Evolutionary conservation across 495 filamentous ascomycete genomes (phyloP), one percentile per base, ranked within the genome.

Genomic region (Podospora tetraspora): DNA sequence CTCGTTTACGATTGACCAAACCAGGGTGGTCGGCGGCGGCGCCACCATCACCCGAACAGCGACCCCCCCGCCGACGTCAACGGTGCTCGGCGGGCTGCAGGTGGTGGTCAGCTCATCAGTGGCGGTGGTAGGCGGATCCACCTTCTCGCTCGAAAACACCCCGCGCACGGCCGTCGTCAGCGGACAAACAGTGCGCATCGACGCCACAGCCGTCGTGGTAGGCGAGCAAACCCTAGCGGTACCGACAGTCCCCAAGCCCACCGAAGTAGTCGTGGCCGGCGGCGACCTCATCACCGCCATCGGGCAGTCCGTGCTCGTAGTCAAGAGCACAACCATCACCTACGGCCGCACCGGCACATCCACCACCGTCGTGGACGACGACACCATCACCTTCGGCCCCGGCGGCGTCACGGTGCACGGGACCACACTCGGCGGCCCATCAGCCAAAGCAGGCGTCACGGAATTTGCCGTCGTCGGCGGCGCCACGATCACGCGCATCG

Each of bases 111-210:
- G 73, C 60, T 76, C 79, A 3, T 76, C 80, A 0, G 61, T 76
- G 56, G 83, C 79, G 23, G 73, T 85, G 3, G 78, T 88, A 61
- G 80, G 76, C 64, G 81, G 79, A 24, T 78, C 79, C 27, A 79
- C 84, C 4, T 83, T 83, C 70, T 76, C 77, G 0, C 73, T 85
- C 62, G 67, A 68, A 6, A 22, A 75, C 32, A 57, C 66, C 24
- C 56, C 74, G 22, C 72, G 71, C 6, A 75, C 68, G 3, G 70
- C 60, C 16, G 59, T 67, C 11, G 61, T 76, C 37, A 62, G 65
- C 32, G 83, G 80, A 7, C 79, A 85, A 57, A 83, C 78, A 12
- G 69, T 88, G 59, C 80, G 79, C 24, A 71, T 88, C 34, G 81
- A 81, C 3, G 76, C 85, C 3, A 68, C 66, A n/a, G 81, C 77